Evolutionary conservation across 768 basidiomycete species (phyloP), one percentile per base, ranked within the genome.

Genomic region (Russula emetica): DNA sequence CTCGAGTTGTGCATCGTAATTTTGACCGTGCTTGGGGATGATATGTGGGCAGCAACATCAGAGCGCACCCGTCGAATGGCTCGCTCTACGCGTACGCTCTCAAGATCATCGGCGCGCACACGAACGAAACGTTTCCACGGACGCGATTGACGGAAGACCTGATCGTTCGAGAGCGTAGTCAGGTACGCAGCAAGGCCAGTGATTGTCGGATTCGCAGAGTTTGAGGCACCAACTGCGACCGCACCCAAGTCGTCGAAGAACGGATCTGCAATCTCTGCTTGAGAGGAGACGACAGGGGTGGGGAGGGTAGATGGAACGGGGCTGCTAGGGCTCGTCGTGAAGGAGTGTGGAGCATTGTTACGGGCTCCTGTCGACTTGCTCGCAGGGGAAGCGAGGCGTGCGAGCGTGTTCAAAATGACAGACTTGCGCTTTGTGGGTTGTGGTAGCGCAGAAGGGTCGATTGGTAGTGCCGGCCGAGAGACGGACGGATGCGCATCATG

Each of bases 31-130:
- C 63, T 69, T 45, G 44, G 47, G 20, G 78, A 74, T 50, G 82
- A 76, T 59, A 80, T 74, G 70, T 94, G 91, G 13, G 85, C 85
- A 11, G 88, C 90, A 24, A 92, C 78, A 76, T 95, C 93, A 51
- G 89, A 92, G 60, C 91, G 79, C 22, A 92, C 90, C 32, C 90
- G 85, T 77, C 93, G 92, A 75, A 94, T 89, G 5, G 92, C 88
- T 67, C 91, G 81, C 77, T 94, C 92, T 45, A 90, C 85, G 50
- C 92, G 85, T 7, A 87, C 86, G 69, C 91, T 93, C 77, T 94
- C 87, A 56, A 95, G 75, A 74, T 96, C 94, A 70, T 95, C 93
- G 3, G 85, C 87, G 61, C 93, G 82, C 9, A 94, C 90, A 52
- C 85, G 80, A 60, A 94, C 88, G 69, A 96, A 96, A 18, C 87